Base-by-base conservation (phyloP, 2,329 filamentous ascomycete genomes). In the Paecilomyces niveus region DNA sequence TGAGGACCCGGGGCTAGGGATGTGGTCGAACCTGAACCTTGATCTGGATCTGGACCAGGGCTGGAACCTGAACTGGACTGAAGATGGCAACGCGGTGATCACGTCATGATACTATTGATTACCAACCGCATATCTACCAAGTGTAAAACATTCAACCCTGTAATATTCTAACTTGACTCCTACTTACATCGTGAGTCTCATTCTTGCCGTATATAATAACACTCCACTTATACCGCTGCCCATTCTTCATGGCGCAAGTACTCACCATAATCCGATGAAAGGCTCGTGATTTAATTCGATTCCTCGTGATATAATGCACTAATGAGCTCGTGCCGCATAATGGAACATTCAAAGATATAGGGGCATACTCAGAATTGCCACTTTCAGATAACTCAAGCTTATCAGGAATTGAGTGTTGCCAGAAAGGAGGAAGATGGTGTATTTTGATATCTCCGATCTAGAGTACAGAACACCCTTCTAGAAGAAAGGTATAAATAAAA, bases 41-140 rank as follows among this genome's bases (percentile, higher is more conserved):
- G 70, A 73, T 57, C 59, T 74, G 11, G 71, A 73, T 55, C 63
- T 76, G 29, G 74, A 75, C 58, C 71, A 75, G 56, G 74, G 74
- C 21, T 76, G 73, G 74, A 67, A 71, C 58, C 55, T 72, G 57
- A 71, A 75, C 59, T 76, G 74, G 74, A 68, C 69, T 54, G 67
- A 70, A 26, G 56, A 54, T 11, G 54, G 53, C 8, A 54, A 57
- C 29, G 50, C 26, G 21, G 22, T 52, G 21, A 52, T 29, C 50
- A 21, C 18, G 7, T 52, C 18, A 52, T 52, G 21, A 13, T 50
- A 7, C 7, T 52, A 10, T 10, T 22, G 50, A n/a, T 13, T 52
- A 21, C 11, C 35, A 45, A 9, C 3, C n/a, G 3, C 39, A 45
- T 45, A 29, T 29, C 26, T 29, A 29, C 22, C 22, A 1, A 29